These are phyloP conservation scores for Diversispora eburnea DNA, from an alignment of 192 early-diverging fungal genomes.

Conservation along the genomic window DNA sequence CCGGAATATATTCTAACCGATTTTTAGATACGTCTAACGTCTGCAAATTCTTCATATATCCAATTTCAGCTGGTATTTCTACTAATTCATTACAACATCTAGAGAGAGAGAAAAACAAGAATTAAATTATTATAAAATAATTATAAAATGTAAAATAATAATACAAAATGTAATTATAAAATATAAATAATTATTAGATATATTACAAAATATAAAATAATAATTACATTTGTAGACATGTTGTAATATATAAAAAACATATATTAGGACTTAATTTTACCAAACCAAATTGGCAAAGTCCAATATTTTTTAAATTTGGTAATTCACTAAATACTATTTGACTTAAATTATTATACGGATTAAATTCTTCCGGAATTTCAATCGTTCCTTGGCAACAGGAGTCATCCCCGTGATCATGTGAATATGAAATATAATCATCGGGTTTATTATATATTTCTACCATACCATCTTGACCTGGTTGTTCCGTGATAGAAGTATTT, in stretches of 20 bases:
- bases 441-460: slow-evolving; percentile 1
- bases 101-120: slow-evolving; percentile 14
- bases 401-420: not conserved
- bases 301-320: slow-evolving; percentile 49
- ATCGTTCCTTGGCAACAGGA: not conserved
- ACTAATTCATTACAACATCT: slow-evolving; percentile 75
- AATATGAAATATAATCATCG: not conserved
- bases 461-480: not conserved
- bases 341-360: slow-evolving; percentile 31
- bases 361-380: slow-evolving; percentile 5
- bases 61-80: slow-evolving; percentile 71
- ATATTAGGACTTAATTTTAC: slow-evolving; percentile 67
- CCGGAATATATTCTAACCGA: slow-evolving; percentile 57
- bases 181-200: no score
- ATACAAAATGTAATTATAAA: no score
- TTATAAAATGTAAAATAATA: not conserved
- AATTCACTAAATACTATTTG: slow-evolving; percentile 39
- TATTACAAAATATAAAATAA: not conserved
- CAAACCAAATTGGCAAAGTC: slow-evolving; percentile 57
- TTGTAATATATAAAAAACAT: slow-evolving; percentile 57
- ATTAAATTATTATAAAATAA: not conserved
- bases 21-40: slow-evolving; percentile 65
- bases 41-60: slow-evolving; percentile 65
- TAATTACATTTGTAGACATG: slow-evolving; percentile 69
- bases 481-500: slow-evolving; percentile 3